Evolutionary conservation across 2,329 filamentous ascomycete genomes (phyloP).

Genomic region (Apiospora arundinis): DNA sequence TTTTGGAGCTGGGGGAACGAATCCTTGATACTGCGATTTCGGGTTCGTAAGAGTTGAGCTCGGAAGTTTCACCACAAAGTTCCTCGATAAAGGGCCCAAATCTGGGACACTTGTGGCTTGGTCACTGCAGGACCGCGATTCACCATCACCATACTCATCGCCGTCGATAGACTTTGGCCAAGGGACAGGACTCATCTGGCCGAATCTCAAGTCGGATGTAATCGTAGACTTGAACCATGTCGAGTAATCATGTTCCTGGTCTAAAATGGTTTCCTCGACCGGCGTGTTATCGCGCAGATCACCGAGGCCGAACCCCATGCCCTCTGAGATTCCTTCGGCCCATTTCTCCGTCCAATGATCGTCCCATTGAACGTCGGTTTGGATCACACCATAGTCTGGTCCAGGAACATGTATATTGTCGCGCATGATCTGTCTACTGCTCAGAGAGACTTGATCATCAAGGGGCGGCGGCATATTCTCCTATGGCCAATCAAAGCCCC

Average conservation of each 20-base stretch:
- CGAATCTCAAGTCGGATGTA: background rate
- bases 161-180: background rate
- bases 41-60: slow-evolving; percentile 32
- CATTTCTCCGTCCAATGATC: background rate
- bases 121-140: background rate
- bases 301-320: background rate
- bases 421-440: background rate
- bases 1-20: slow-evolving; percentile 32
- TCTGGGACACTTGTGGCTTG: background rate
- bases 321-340: background rate
- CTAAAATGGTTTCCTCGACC: background rate
- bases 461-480: background rate
- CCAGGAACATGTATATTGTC: background rate
- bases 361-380: background rate
- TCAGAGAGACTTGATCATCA: background rate
- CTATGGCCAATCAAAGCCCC: background rate
- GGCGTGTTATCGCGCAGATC: background rate
- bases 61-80: slow-evolving; percentile 30
- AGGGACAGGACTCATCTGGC: background rate
- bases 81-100: slow-evolving; percentile 17
- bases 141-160: background rate
- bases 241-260: slow-evolving; percentile 2
- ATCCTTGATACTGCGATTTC: slow-evolving; percentile 37
- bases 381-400: background rate
- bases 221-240: slow-evolving; percentile 3